Conservation (phyloP, 805 yeast species). For the Candida schatavii region DNA sequence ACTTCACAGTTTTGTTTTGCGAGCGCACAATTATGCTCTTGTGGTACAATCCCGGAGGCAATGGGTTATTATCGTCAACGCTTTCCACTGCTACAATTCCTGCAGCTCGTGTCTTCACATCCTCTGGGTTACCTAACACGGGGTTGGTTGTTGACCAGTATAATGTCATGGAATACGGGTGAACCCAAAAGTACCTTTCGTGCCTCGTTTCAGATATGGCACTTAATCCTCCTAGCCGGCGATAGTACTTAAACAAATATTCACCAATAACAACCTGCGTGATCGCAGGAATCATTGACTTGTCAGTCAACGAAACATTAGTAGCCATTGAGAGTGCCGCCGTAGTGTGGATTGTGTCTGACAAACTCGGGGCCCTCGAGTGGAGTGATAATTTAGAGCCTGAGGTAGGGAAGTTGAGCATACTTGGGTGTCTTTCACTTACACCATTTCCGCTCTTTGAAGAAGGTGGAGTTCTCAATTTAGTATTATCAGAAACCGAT, state of each 20-base stretch:
- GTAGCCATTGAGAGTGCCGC: constrained; percentile 50
- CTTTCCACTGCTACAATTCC: constrained; percentile 78
- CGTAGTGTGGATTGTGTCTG: constrained; percentile 32
- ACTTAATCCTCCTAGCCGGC: constrained; percentile 71
- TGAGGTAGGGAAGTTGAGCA: constrained; percentile 8
- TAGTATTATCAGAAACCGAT: not conserved
- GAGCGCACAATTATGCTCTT: constrained; percentile 79
- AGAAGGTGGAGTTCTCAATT: constrained; percentile 2
- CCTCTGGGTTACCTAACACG: constrained; percentile 62
- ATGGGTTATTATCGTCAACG: constrained; percentile 79
- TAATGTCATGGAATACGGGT: constrained; percentile 86
- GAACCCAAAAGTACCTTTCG: constrained; percentile 93
- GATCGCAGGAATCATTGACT: constrained; percentile 76
- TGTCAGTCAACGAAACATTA: constrained; percentile 61
- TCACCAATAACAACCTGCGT: constrained; percentile 96
- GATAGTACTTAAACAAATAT: constrained; percentile 78
- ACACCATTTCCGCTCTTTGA: not conserved
- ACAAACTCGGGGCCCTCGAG: constrained; percentile 24
- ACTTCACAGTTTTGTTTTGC: constrained; percentile 59
- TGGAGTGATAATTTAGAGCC: constrained; percentile 23
- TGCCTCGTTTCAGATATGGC: constrained; percentile 78
- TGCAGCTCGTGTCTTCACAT: constrained; percentile 69
- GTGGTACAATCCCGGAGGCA: constrained; percentile 85
- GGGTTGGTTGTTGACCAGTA: constrained; percentile 90
- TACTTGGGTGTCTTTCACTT: not conserved